phyloP scores from a whole-genome alignment of 1,284 basidiomycete species.

The Cutaneotrichosporon mucoides region DNA sequence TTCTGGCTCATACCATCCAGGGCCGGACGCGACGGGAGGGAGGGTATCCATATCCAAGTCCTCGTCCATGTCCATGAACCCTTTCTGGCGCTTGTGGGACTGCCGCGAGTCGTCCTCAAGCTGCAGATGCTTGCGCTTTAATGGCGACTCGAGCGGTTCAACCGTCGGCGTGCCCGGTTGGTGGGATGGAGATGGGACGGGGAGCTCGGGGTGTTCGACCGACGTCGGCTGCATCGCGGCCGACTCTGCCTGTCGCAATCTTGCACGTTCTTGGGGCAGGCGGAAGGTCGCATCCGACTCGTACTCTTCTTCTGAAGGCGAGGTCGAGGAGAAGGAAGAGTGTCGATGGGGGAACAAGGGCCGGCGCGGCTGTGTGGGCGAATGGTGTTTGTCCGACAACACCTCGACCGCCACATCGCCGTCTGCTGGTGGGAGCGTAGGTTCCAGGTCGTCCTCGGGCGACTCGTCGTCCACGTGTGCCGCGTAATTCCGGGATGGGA shows the following conservation, averaged over 20 bases:
- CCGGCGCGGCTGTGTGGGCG: slow-evolving; percentile 7
- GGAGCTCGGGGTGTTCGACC: slow-evolving; percentile 20
- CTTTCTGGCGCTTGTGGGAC: slow-evolving; percentile 3
- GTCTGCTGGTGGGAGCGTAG: slow-evolving; percentile 8
- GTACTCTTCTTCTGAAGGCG: slow-evolving; percentile 26
- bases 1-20: slow-evolving; percentile 43
- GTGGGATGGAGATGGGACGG: too few relatives aligned
- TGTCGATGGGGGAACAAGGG: slow-evolving; percentile 1
- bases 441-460: slow-evolving; percentile 13
- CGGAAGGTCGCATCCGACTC: slow-evolving; percentile 31
- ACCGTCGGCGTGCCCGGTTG: slow-evolving; percentile 3
- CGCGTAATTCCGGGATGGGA: too few relatives aligned
- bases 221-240: slow-evolving; percentile 24
- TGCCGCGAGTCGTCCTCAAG: neutral
- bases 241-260: slow-evolving; percentile 1
- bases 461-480: slow-evolving; percentile 8
- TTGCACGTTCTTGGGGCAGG: slow-evolving; percentile 10
- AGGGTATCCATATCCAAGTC: neutral
- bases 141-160: slow-evolving; percentile 16
- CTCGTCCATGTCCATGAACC: slow-evolving; percentile 3
- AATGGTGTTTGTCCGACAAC: slow-evolving; percentile 12
- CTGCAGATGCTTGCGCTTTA: slow-evolving; percentile 13
- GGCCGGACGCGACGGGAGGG: slow-evolving; percentile 2
- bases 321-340: slow-evolving; percentile 24
- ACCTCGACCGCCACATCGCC: slow-evolving; percentile 25